These are phyloP conservation scores for Diaporthe citriasiana DNA, from an alignment of 2,329 filamentous ascomycete species.

Conservation along the genomic window DNA sequence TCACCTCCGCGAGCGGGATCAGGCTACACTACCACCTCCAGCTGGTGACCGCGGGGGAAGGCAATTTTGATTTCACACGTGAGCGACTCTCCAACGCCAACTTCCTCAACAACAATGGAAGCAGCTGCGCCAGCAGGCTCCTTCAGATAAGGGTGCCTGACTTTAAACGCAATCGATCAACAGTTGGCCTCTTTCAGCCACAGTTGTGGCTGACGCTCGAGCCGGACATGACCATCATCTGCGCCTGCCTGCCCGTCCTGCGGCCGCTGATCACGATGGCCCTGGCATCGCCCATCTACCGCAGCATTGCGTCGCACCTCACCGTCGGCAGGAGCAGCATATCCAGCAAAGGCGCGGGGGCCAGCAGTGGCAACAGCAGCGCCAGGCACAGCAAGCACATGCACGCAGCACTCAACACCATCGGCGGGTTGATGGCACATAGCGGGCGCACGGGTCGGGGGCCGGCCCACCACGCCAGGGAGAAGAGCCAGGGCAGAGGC, in stretches of 20 bases:
- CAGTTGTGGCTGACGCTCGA: conserved; percentile 22
- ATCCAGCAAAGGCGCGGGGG: neutral
- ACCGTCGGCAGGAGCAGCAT: neutral
- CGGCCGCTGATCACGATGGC: conserved; percentile 6
- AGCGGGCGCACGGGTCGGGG: neutral
- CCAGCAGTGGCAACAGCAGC: neutral
- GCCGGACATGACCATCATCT: conserved; percentile 26
- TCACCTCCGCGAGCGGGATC: conserved; percentile 27
- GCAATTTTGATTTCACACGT: conserved; percentile 10
- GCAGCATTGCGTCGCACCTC: neutral
- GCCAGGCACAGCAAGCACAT: neutral
- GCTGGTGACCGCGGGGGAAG: neutral
- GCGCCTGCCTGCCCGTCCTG: conserved; percentile 26
- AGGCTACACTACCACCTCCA: conserved; percentile 3
- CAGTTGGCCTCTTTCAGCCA: neutral
- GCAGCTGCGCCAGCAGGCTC: neutral
- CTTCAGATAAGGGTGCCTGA: neutral
- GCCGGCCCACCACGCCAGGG: neutral
- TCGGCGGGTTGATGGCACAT: conserved; percentile 4
- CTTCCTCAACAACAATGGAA: too few relatives aligned
- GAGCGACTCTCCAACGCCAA: neutral
- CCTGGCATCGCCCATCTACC: neutral
- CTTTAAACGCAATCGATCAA: neutral
- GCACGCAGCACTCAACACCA: conserved; percentile 13
- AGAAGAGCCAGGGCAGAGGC: neutral